Conservation (phyloP, 352 stramenopile genomes). For the Elongisporangium undulatum region DNA sequence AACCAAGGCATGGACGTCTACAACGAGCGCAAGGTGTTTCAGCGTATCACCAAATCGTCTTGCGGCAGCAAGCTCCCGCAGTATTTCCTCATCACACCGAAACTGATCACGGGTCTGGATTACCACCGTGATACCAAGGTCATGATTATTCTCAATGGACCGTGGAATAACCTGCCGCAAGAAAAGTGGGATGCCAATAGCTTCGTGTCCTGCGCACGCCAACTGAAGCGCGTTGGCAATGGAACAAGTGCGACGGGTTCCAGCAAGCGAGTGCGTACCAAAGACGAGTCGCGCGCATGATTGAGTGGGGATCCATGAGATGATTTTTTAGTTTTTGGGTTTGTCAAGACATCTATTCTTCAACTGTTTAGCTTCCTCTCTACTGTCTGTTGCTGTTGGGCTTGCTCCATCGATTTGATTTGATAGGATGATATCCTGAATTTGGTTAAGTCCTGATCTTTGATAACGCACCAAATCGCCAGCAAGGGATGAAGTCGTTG, state of each 20-base stretch:
- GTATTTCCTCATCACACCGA: constrained; percentile 89
- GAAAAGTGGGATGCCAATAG: constrained; percentile 58
- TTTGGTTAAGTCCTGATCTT: too few relatives aligned
- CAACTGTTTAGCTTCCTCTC: too few relatives aligned
- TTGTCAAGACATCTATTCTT: too few relatives aligned
- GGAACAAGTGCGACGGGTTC: background rate
- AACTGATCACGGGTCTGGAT: constrained; percentile 79
- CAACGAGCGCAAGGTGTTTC: constrained; percentile 88
- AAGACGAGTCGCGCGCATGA: constrained; percentile 6
- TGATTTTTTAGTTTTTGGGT: too few relatives aligned
- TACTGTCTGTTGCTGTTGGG: too few relatives aligned
- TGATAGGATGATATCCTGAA: too few relatives aligned
- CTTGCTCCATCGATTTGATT: too few relatives aligned
- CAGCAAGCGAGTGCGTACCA: constrained; percentile 15
- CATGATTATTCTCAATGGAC: constrained; percentile 84
- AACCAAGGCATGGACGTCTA: constrained; percentile 90
- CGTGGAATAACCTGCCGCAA: constrained; percentile 79
- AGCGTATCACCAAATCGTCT: constrained; percentile 83
- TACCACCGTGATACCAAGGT: constrained; percentile 88
- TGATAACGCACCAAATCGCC: too few relatives aligned
- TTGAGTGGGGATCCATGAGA: too few relatives aligned
- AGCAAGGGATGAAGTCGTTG: background rate
- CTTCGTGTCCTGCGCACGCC: constrained; percentile 41
- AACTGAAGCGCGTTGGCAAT: constrained; percentile 19
- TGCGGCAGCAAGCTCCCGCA: constrained; percentile 84